These are phyloP conservation scores for Annona squamosa DNA, from an alignment of 164 flowering plant genomes.

Conservation along the genomic window DNA sequence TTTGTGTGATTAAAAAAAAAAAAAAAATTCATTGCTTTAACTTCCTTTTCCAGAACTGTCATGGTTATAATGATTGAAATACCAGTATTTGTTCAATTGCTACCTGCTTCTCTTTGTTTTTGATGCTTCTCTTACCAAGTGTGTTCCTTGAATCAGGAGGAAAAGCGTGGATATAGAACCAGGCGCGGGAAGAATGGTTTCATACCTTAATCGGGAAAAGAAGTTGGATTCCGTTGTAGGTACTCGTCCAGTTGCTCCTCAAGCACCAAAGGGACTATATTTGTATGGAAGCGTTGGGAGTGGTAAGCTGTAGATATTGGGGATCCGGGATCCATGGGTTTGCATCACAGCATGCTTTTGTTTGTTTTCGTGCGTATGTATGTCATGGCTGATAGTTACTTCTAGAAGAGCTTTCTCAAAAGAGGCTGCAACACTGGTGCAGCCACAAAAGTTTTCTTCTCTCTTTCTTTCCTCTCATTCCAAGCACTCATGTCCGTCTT, in stretches of 20 bases:
- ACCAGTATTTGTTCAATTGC: background rate
- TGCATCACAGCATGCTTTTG: no score
- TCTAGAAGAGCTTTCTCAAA: no score
- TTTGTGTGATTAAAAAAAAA: no score
- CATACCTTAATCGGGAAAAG: slow-evolving; percentile 85
- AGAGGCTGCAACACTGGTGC: no score
- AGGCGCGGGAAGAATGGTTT: slow-evolving; percentile 97
- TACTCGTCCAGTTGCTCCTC: slow-evolving; percentile 72
- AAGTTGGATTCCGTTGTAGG: slow-evolving; percentile 77
- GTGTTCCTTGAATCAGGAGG: slow-evolving; percentile 32
- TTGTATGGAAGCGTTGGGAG: slow-evolving; percentile 95
- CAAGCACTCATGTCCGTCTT: no score
- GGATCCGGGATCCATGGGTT: background rate
- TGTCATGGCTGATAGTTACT: no score
- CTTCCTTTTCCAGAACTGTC: background rate
- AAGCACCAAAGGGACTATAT: slow-evolving; percentile 86
- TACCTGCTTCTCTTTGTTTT: background rate
- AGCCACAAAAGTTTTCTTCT: no score
- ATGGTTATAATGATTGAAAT: background rate
- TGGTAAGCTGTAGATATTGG: slow-evolving; percentile 37
- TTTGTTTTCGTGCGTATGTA: no score
- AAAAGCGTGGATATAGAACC: slow-evolving; percentile 48
- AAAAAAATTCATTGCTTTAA: background rate
- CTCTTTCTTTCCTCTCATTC: no score
- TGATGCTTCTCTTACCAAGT: slow-evolving; percentile 3